Evolutionary conservation across 2,329 filamentous ascomycete species (phyloP), one percentile per base, ranked within the genome.

Genomic region (Zymoseptoria ardabiliae): DNA sequence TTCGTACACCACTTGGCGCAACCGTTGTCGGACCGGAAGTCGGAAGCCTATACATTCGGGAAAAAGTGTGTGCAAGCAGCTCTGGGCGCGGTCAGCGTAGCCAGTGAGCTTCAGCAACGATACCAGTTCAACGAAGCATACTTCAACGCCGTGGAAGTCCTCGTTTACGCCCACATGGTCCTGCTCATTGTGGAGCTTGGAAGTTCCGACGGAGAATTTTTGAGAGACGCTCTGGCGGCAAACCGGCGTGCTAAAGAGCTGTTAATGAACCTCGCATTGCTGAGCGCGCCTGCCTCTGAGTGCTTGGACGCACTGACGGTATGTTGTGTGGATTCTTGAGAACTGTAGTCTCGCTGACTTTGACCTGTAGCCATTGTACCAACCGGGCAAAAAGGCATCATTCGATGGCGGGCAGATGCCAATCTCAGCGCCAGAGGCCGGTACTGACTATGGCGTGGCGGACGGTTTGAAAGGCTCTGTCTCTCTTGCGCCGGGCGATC

Each of bases 1-100:
- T 66, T 65, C 35, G 59, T 63, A 17, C 61, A 65, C 45, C 57
- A 65, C 53, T 55, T 64, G 4, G 51, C 57, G 7, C 48, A 56
- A 13, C 30, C 61, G 2, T 28, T 17, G 20, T 21, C 35, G 19
- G 57, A 61, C 17, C 41, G 30, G 4, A 50, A 30, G 2, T 53
- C 55, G 10, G 11, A 48, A 19, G 50, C 53, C 17, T 58, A 61
- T 30, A 17, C 28, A n/a, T 59, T 60, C 55, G 63, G 55, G 4
- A 41, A 49, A n/a, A 57, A 58, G 22, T 58, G 55, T 20, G 21
- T 63, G 10, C 53, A 62, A 23, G 60, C 61, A 17, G 62, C 64
- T 20, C 20, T 63, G 4, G 53, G 59, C 41, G 60, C 62, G n/a
- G 58, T 65, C 21, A 49, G 56, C 21, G 51, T 63, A 8, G 63